Percentiles rank a stretch among this genome's conserved stretches.
These are phyloP conservation scores for Xerocomellus dryophilus DNA, from an alignment of 768 basidiomycete species.

Conservation along the genomic window DNA sequence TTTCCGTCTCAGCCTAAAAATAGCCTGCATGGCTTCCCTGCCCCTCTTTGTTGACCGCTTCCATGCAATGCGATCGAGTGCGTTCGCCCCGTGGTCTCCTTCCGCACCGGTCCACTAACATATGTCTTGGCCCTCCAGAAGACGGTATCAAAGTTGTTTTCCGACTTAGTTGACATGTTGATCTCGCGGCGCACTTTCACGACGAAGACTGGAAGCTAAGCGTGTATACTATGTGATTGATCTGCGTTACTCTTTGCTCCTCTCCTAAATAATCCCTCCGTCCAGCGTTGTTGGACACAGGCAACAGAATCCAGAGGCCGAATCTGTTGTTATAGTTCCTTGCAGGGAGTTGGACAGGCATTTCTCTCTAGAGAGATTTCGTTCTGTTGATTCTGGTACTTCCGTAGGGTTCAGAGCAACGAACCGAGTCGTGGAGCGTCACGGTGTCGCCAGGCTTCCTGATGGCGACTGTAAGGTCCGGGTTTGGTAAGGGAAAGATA, in stretches of 20 bases:
- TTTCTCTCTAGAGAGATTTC: neutral
- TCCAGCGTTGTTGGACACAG: neutral
- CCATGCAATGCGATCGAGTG: slow-evolving; percentile 1
- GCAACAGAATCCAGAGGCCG: too few species aligned
- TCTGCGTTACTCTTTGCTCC: neutral
- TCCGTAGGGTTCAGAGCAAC: neutral
- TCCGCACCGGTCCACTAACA: neutral
- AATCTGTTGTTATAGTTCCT: too few species aligned
- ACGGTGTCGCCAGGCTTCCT: neutral
- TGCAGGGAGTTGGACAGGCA: too few species aligned
- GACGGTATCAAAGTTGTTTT: neutral
- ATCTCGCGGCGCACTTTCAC: neutral
- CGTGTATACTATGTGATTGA: neutral
- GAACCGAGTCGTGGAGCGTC: neutral
- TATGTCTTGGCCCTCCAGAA: neutral
- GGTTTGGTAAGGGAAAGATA: neutral
- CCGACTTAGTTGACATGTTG: neutral
- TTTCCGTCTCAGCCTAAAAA: slow-evolving; percentile 20
- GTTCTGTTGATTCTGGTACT: neutral
- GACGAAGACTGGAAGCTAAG: neutral
- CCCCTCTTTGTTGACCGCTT: neutral
- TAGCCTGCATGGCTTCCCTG: neutral
- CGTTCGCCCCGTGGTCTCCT: neutral
- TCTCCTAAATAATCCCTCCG: neutral
- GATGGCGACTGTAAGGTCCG: too few species aligned